Percentiles rank a stretch among this genome's conserved stretches.
Evolutionary conservation across 352 stramenopile genomes (phyloP).

Genomic region (Plasmopara halstedii): DNA sequence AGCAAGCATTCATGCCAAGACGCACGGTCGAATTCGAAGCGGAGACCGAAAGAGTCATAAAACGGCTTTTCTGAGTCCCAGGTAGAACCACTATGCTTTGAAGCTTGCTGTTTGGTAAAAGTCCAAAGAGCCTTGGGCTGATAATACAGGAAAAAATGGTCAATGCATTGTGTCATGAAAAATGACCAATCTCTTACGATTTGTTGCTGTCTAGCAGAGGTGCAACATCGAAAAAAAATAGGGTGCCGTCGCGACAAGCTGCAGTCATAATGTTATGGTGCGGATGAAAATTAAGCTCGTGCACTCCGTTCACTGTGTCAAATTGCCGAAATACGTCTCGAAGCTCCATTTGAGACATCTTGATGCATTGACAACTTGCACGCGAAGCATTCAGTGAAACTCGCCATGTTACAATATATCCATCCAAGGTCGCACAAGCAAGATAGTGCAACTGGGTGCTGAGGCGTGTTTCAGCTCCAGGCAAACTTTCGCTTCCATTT

Average conservation of each 20-base stretch:
- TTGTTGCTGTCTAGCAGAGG: slow-evolving; percentile 46
- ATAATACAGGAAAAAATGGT: slow-evolving; percentile 1
- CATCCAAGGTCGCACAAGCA: slow-evolving; percentile 49
- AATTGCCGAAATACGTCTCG: slow-evolving; percentile 51
- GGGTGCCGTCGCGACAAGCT: slow-evolving; percentile 48
- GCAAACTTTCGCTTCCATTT: slow-evolving; percentile 25
- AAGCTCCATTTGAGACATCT: slow-evolving; percentile 54
- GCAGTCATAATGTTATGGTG: slow-evolving; percentile 52
- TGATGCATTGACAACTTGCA: slow-evolving; percentile 34
- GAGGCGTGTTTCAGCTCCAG: slow-evolving; percentile 14
- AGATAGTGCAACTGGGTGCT: slow-evolving; percentile 37
- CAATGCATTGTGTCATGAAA: not conserved
- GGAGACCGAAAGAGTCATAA: slow-evolving; percentile 38
- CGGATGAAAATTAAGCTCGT: slow-evolving; percentile 54
- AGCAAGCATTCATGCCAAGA: not conserved
- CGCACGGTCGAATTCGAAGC: slow-evolving; percentile 30
- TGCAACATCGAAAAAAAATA: slow-evolving; percentile 62
- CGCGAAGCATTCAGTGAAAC: slow-evolving; percentile 23
- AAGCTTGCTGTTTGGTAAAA: slow-evolving; percentile 48
- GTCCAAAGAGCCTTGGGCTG: slow-evolving; percentile 30
- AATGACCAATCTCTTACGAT: slow-evolving; percentile 18
- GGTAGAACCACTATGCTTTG: slow-evolving; percentile 34
- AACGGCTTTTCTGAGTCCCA: slow-evolving; percentile 34
- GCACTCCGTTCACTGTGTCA: slow-evolving; percentile 44
- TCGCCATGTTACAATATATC: slow-evolving; percentile 46